Conservation (phyloP, 2,329 filamentous ascomycete species). For the Canariomyces notabilis region DNA sequence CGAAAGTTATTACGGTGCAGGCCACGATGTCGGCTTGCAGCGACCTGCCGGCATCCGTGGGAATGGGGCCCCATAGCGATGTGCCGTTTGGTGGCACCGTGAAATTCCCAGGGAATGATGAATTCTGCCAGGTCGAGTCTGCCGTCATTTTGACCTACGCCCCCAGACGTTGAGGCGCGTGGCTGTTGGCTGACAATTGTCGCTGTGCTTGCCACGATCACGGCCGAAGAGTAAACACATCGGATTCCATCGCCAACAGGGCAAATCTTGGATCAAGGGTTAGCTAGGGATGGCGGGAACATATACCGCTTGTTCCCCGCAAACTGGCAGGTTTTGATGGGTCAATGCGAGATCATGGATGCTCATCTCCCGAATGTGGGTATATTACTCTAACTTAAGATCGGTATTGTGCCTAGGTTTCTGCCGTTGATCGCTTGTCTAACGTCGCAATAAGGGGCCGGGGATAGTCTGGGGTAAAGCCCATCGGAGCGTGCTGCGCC, state of each 20-base stretch:
- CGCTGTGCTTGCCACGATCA: not conserved
- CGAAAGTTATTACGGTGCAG: slow-evolving; percentile 25
- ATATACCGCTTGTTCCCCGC: slow-evolving; percentile 14
- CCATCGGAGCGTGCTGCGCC: not conserved
- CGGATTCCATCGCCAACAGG: not conserved
- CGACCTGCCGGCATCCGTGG: slow-evolving; percentile 16
- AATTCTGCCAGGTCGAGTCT: slow-evolving; percentile 4
- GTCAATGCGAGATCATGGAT: not conserved
- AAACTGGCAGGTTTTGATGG: not conserved
- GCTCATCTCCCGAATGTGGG: slow-evolving; percentile 3
- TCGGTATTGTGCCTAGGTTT: too few relatives aligned
- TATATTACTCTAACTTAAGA: too few relatives aligned
- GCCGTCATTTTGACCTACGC: slow-evolving; percentile 4
- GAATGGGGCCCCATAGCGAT: slow-evolving; percentile 17
- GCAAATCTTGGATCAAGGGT: not conserved
- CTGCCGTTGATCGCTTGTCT: too few relatives aligned
- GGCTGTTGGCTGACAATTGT: slow-evolving; percentile 1
- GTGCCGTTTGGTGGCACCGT: slow-evolving; percentile 9
- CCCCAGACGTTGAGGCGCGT: not conserved
- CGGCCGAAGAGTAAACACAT: not conserved
- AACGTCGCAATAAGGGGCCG: slow-evolving; percentile 1
- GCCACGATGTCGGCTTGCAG: slow-evolving; percentile 26
- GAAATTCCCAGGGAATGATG: slow-evolving; percentile 4
- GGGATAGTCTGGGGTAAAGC: slow-evolving; percentile 5
- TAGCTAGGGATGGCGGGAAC: slow-evolving; percentile 2